phyloP scores from a whole-genome alignment of 768 basidiomycete species.

The Lepiota brunneoincarnata region DNA sequence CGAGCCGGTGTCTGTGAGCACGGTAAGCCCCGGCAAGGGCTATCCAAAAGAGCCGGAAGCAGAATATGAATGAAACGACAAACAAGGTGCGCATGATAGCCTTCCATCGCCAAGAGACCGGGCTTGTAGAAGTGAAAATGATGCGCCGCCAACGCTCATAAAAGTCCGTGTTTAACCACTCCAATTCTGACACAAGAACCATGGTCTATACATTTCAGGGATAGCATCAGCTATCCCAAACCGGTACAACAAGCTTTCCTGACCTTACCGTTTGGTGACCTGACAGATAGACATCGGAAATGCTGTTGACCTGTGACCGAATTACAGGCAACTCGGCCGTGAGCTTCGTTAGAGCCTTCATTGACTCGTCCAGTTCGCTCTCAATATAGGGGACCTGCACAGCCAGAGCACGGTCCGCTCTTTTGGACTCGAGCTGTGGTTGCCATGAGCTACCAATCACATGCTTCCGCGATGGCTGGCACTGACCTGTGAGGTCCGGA shows the following conservation, averaged over 20 bases:
- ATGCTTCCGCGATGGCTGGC: neutral
- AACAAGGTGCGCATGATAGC: conserved; percentile 59
- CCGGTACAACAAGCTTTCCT: neutral
- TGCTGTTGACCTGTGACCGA: conserved; percentile 57
- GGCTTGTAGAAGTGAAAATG: conserved; percentile 70
- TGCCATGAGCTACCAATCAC: conserved; percentile 4
- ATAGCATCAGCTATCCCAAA: conserved; percentile 4
- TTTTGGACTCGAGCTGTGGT: conserved; percentile 53
- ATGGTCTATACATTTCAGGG: conserved; percentile 46
- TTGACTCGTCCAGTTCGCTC: conserved; percentile 57
- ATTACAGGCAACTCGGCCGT: conserved; percentile 58
- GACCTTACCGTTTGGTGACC: conserved; percentile 60
- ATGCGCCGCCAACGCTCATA: conserved; percentile 72
- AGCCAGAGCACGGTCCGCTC: conserved; percentile 56
- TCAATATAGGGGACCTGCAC: conserved; percentile 63
- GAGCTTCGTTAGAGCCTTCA: conserved; percentile 55
- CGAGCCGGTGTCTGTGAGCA: conserved; percentile 70
- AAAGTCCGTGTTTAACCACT: conserved; percentile 78
- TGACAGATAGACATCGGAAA: conserved; percentile 67
- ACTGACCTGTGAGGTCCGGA: conserved; percentile 56
- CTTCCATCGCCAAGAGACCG: conserved; percentile 74
- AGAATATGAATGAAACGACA: conserved; percentile 51
- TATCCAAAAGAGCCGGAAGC: conserved; percentile 59
- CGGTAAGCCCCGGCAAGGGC: conserved; percentile 65
- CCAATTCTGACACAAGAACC: conserved; percentile 58